Evolutionary conservation across 441 rosid genomes (phyloP), one percentile per base, ranked within the genome.

Genomic region (Geranium incanum): DNA sequence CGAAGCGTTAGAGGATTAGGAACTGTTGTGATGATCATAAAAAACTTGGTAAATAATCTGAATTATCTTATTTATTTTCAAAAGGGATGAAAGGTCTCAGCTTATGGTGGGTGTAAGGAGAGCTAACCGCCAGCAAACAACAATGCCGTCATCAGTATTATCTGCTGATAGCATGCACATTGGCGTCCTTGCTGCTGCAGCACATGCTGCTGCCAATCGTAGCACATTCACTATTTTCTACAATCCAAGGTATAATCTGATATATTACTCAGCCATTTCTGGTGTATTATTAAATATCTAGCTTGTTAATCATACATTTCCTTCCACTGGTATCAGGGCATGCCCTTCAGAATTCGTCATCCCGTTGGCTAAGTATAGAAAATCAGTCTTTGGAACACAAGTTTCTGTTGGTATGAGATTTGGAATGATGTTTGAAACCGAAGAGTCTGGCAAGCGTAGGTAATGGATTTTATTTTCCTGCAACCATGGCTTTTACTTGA

Each of bases 91-190:
- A 74, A 92, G 86, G 73, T 94, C 88, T 70, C 95, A 88, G 76
- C 89, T 95, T 76, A 91, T 84, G 63, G 80, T 92, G 82, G 99
- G 98, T 23, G 84, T 89, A 78, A 87, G 99, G 84, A 84, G 92
- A 11, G 92, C 98, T 64, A 90, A 88, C 81, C 81, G 97, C 82
- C 99, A 92, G 78, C 87, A 93, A n/a, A 67, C 97, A 73, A 86
- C 85, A 81, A 80, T 95, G 72, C 86, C 99, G 38, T 92, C 95
- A 41, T 95, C 99, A n/a, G 93, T 95, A 13, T 83, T 95, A 73
- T 95, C 97, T 33, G 90, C 97, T 75, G 99, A 92, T 72, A 90
- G 97, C 84, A 95, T 95, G 97, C 99, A 92, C 78, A 95, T 95
- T 67, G 97, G 97, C 48, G 87, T 95, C 68, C 86, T 92, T n/a